A percentile compares a stretch with the other conserved stretches of the same genome.
These are phyloP conservation scores for Combretum micranthum DNA, from an alignment of 345 rosid species.

Conservation along the genomic window DNA sequence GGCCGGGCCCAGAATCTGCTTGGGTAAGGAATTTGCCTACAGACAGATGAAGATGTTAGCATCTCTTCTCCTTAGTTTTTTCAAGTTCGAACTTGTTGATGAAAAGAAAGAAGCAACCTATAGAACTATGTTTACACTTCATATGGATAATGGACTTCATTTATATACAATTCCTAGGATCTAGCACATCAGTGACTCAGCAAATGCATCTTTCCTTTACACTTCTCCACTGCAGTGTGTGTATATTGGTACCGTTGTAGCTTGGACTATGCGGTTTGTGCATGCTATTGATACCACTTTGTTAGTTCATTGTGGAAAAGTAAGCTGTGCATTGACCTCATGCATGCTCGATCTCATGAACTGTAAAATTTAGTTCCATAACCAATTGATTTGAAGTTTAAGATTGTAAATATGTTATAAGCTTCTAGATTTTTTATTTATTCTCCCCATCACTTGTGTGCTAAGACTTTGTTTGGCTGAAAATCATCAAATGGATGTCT, in stretches of 20 bases:
- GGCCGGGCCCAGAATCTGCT: conserved; percentile 39
- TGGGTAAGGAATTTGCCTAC: conserved; percentile 38
- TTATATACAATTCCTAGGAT: conserved; percentile 17
- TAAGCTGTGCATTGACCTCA: no score
- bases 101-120: conserved; percentile 20
- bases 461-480: no score
- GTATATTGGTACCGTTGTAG: neutral
- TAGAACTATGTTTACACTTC: conserved; percentile 35
- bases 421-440: no score
- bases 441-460: no score
- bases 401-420: no score
- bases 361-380: no score
- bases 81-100: conserved; percentile 25
- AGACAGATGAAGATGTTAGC: conserved; percentile 37
- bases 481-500: no score
- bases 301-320: no score
- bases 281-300: no score
- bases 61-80: conserved; percentile 22
- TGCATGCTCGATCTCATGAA: no score
- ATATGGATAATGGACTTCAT: conserved; percentile 35
- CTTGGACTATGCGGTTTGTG: no score
- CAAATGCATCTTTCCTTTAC: neutral
- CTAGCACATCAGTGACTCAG: neutral
- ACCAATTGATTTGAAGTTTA: no score
- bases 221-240: neutral